Conservation (phyloP, 345 rosid genomes). For the Conringia planisiliqua region DNA sequence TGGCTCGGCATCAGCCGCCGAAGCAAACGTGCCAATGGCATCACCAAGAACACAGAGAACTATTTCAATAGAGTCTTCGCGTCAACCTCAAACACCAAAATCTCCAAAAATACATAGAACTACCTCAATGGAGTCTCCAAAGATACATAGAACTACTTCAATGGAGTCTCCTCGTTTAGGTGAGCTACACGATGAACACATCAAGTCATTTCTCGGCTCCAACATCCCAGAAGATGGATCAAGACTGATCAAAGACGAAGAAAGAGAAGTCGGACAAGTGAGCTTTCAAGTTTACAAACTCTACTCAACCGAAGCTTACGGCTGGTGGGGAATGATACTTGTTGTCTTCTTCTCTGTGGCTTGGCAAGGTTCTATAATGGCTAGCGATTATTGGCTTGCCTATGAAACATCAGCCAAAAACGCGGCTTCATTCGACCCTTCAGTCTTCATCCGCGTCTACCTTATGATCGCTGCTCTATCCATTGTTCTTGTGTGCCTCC, state of each 20-base stretch:
- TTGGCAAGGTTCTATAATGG: conserved; percentile 88
- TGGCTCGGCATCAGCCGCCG: conserved; percentile 26
- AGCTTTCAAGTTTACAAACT: conserved; percentile 69
- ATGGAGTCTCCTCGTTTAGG: conserved; percentile 36
- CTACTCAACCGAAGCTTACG: conserved; percentile 82
- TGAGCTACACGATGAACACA: conserved; percentile 43
- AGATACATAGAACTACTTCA: conserved; percentile 24
- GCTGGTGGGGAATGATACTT: conserved; percentile 84
- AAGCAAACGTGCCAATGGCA: conserved; percentile 34
- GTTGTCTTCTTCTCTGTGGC: conserved; percentile 59
- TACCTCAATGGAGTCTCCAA: conserved; percentile 32
- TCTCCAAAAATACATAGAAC: conserved; percentile 29
- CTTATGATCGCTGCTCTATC: conserved; percentile 62
- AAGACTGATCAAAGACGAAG: conserved; percentile 86
- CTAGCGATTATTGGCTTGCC: conserved; percentile 92
- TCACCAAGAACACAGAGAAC: conserved; percentile 27
- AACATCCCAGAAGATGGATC: conserved; percentile 56
- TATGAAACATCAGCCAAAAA: conserved; percentile 70
- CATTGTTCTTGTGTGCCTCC: conserved; percentile 42
- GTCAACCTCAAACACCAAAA: conserved; percentile 27
- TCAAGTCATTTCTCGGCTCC: conserved; percentile 42
- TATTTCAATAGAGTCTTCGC: conserved; percentile 21
- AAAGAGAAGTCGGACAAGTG: conserved; percentile 78
- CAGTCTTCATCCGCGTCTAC: conserved; percentile 65
- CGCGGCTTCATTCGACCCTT: conserved; percentile 48